These are phyloP conservation scores for Gynandropsis gynandra DNA, from an alignment of 345 rosid genomes.

Conservation along the genomic window DNA sequence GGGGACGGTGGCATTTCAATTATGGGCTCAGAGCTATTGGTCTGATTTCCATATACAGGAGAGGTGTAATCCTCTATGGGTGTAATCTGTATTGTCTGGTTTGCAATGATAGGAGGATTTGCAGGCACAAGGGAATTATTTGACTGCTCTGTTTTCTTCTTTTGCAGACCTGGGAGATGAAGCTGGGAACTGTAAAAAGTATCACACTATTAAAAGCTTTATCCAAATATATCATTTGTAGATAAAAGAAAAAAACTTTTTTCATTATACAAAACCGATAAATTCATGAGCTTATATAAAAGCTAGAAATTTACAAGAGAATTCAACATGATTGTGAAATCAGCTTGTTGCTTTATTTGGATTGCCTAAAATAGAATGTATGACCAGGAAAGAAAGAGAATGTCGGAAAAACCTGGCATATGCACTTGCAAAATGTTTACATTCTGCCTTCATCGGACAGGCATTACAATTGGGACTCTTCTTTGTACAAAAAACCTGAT, in stretches of 20 bases:
- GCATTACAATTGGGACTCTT: conserved; percentile 66
- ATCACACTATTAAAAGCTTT: no score
- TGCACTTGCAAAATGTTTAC: conserved; percentile 76
- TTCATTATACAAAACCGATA: no score
- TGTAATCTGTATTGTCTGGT: conserved; percentile 2
- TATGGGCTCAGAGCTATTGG: conserved; percentile 27
- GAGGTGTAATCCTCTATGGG: conserved; percentile 16
- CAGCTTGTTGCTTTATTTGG: no score
- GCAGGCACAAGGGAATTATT: neutral
- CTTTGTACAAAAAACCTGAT: conserved; percentile 69
- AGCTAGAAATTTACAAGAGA: no score
- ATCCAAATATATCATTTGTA: no score
- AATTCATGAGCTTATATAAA: no score
- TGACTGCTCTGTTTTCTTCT: conserved; percentile 10
- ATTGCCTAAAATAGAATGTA: no score
- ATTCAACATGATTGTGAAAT: no score
- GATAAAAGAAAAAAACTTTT: no score
- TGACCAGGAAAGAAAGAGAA: no score
- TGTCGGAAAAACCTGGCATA: conserved; percentile 50
- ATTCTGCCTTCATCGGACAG: conserved; percentile 70
- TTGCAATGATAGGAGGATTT: neutral
- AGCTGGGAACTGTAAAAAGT: conserved; percentile 14
- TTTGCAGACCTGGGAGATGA: conserved; percentile 19
- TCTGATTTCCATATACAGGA: neutral
- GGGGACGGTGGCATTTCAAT: conserved; percentile 48